Conservation (phyloP, 345 rosid genomes). For the Eucalyptus caleyi region DNA sequence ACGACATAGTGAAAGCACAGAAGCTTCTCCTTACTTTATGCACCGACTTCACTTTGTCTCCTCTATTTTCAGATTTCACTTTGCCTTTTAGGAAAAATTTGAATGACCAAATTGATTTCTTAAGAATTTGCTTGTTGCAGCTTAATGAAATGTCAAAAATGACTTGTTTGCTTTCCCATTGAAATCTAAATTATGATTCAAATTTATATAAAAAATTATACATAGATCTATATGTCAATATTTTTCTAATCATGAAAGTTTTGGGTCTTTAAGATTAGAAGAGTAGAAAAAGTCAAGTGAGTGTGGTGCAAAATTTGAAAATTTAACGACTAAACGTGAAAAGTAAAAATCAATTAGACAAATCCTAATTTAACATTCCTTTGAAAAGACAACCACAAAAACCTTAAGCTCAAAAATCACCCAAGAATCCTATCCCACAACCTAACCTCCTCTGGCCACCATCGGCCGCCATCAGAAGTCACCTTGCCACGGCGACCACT, state of each 20-base stretch:
- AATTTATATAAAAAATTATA: not conserved
- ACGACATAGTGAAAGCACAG: not conserved
- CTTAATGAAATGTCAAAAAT: not conserved
- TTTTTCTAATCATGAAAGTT: no score
- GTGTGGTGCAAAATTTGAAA: not conserved
- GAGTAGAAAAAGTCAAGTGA: not conserved
- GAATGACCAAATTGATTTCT: not conserved
- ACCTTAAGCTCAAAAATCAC: not conserved
- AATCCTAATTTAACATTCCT: not conserved
- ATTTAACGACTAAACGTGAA: not conserved
- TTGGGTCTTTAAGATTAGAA: not conserved
- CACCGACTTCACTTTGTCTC: not conserved
- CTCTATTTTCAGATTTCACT: not conserved
- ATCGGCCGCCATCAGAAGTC: not conserved
- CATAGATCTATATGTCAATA: not conserved
- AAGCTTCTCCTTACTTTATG: not conserved
- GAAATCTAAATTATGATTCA: not conserved
- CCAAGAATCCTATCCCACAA: not conserved
- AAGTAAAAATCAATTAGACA: not conserved
- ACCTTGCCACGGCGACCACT: not conserved
- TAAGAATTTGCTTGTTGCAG: not conserved
- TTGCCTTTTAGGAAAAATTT: not conserved
- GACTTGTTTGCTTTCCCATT: not conserved
- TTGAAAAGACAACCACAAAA: not conserved
- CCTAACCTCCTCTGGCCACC: not conserved